Base-by-base conservation (phyloP, 139 green algal genomes). In the Gonium pectorale region DNA sequence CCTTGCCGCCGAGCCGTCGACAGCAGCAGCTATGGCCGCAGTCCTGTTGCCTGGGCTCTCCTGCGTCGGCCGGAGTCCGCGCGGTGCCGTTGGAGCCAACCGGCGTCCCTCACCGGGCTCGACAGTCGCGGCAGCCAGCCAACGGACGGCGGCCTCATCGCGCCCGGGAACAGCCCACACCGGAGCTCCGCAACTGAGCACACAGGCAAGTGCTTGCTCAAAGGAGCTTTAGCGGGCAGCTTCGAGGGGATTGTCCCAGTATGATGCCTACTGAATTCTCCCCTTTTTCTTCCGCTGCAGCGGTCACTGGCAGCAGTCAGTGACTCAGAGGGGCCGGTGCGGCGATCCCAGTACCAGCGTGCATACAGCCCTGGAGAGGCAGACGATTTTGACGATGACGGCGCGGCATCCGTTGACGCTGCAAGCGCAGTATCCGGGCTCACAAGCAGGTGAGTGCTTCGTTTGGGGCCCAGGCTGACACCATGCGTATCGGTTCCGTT, bases 1-100 rank as follows among this genome's bases (percentile, higher is more conserved):
- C 63, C 71, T 75, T 15, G n/a, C 66, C 35, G 29, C 35, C 5
- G 78, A 84, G 63, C 43, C 78, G 13, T 37, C 74, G 59, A 44
- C 74, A 4, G 40, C 59, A 9, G 41, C 74, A 2, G 49, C 54
- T 21, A 29, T 80, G 43, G 37, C 54, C 49, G 71, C 71, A 11
- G 71, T 49, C 24, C 54, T 56, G 0, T 35, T 69, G 37, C 73
- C 52, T 0, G 27, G 33, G 29, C n/a, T 5, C 9, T 15, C 46
- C 11, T 11, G 13, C 46, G 11, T 54, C 15, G 13, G 15, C 46
- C 46, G 46, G 46, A 24, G 46, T 15, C 46, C 46, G 13, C 46
- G 46, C n/a, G n/a, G n/a, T n/a, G n/a, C n/a, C n/a, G n/a, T n/a
- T n/a, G n/a, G n/a, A n/a, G n/a, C n/a, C n/a, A n/a, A n/a, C n/a